Evolutionary conservation across 306 rosid species (phyloP), one percentile per base, ranked within the genome.

Genomic region (Cucurbita ficifolia): DNA sequence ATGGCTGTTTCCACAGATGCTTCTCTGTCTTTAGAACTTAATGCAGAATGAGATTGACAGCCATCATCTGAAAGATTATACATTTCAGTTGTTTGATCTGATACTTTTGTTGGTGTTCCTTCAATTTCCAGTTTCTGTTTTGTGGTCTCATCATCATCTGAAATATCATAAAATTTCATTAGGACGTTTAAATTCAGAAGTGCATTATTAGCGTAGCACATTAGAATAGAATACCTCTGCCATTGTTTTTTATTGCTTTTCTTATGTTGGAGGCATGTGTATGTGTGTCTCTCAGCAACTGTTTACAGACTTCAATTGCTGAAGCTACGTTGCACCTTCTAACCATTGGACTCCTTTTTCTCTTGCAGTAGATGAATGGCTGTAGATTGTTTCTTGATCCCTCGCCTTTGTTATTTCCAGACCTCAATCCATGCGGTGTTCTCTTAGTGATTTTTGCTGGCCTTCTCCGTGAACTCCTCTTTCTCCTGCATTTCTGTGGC

Each of bases 291-390:
- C 67, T 60, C 19, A 4, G 68, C 68, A 61, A 16, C 13, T 38
- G 24, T 21, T 62, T 38, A 64, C 33, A 10, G 19, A 18, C 12
- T 64, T n/a, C 52, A 18, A 45, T 9, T 42, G 42, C 3, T 42
- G 52, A 45, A 64, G 71, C 71, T 9, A 64, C 10, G n/a, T 64
- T 64, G 71, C 36, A 64, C 36, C 51, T 64, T 64, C 71, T 64
- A 64, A 64, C 52, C 36, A 40, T 64, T 18, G 35, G 33, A 40
- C 5, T 64, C 52, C 71, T 64, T 64, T 64, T 42, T 64, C 52
- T 19, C 52, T 19, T 8, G 2, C 8, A 4, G 52, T 40, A 39
- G 2, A 64, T 8, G 52, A 42, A 42, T 64, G 71, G 52, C 52
- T 18, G n/a, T 17, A 38, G 22, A n/a, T 39, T 64, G 4, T 9